Conservation (phyloP, 2,329 filamentous ascomycete genomes). For the Fusarium irregulare region DNA sequence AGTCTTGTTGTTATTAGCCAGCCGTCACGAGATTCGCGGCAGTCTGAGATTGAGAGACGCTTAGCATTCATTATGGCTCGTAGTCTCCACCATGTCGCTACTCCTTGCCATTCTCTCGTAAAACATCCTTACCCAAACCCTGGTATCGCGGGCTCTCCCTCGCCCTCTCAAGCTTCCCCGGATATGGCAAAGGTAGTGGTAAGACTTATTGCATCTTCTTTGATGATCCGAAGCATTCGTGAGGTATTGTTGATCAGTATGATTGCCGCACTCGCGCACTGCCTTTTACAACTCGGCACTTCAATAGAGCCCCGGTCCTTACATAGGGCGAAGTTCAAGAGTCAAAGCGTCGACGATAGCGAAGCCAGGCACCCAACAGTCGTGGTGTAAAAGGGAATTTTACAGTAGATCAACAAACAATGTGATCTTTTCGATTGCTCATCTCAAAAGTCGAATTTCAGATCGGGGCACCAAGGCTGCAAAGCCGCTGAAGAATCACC, state of each 20-base stretch:
- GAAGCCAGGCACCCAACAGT: neutral
- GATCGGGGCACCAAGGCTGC: conserved; percentile 37
- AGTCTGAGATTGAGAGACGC: conserved; percentile 37
- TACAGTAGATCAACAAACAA: conserved; percentile 23
- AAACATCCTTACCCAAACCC: conserved; percentile 30
- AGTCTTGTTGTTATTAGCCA: conserved; percentile 12
- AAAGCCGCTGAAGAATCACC: conserved; percentile 25
- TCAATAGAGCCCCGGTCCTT: neutral
- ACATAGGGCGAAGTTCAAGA: neutral
- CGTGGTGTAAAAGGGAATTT: neutral
- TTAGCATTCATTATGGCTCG: neutral
- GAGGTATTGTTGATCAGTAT: neutral
- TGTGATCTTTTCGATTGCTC: conserved; percentile 22
- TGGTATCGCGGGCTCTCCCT: conserved; percentile 21
- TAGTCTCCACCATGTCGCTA: conserved; percentile 34
- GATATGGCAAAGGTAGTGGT: conserved; percentile 34
- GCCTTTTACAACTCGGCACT: conserved; percentile 11
- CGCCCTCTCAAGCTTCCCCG: conserved; percentile 39
- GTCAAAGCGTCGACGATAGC: neutral
- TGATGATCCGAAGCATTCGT: neutral
- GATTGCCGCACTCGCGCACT: neutral
- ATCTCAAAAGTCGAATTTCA: conserved; percentile 30
- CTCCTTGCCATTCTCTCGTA: conserved; percentile 28
- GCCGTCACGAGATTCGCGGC: conserved; percentile 37
- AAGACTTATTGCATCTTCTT: conserved; percentile 30